A percentile compares a stretch with the other conserved stretches of the same genome.
Conservation (phyloP, 2,329 filamentous ascomycete genomes). For the Monilinia aucupariae region DNA sequence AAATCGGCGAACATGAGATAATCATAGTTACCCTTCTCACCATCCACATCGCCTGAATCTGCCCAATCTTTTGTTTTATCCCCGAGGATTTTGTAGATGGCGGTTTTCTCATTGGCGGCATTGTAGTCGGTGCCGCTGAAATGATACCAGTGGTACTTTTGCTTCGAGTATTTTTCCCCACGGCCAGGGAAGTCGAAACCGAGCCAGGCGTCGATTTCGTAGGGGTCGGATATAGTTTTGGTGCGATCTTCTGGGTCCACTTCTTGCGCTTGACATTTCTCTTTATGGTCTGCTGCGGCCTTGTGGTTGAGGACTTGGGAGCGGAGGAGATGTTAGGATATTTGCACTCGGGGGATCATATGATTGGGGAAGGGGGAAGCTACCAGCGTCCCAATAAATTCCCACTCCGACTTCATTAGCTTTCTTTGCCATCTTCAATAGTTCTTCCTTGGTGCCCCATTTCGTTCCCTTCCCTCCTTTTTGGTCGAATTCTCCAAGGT, state of each 20-base stretch:
- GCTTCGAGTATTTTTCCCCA: conserved; percentile 50
- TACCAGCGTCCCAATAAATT: conserved; percentile 58
- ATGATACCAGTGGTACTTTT: conserved; percentile 63
- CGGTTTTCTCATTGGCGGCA: conserved; percentile 47
- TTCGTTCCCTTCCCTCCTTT: conserved; percentile 59
- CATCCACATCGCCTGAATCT: conserved; percentile 50
- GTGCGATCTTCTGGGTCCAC: conserved; percentile 58
- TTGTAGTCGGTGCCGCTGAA: conserved; percentile 66
- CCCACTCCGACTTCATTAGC: conserved; percentile 51
- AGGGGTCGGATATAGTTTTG: conserved; percentile 47
- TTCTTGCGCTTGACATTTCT: conserved; percentile 57
- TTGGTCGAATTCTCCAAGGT: conserved; percentile 67
- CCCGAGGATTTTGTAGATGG: conserved; percentile 60
- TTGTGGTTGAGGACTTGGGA: conserved; percentile 63
- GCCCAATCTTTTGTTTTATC: conserved; percentile 59
- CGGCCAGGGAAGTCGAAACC: conserved; percentile 61
- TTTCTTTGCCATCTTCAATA: conserved; percentile 46
- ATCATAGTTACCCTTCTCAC: conserved; percentile 61
- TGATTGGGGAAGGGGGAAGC: not conserved
- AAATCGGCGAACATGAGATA: conserved; percentile 70
- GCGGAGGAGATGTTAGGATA: not conserved
- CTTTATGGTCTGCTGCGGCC: conserved; percentile 60
- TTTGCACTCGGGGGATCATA: not conserved
- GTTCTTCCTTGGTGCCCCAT: conserved; percentile 61
- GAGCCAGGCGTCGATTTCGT: conserved; percentile 63